Evolutionary conservation across 345 rosid species (phyloP).

Genomic region (Eucalyptus grandis): DNA sequence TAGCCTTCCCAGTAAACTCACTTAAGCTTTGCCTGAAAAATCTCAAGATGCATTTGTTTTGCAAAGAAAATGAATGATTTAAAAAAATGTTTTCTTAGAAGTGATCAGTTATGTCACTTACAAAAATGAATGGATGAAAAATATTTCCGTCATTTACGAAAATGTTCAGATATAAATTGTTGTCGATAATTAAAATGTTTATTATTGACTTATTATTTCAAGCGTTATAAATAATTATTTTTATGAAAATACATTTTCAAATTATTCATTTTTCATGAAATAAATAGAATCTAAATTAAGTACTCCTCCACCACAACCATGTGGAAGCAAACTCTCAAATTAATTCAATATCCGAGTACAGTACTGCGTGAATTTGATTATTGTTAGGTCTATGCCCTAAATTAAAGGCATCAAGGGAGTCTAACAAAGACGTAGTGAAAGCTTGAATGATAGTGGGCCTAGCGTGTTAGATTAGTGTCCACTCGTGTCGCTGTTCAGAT

Average conservation of each 20-base stretch:
- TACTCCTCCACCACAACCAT: background rate
- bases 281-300: background rate
- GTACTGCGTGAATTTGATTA: background rate
- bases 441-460: background rate
- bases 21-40: background rate
- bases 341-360: background rate
- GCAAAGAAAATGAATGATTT: background rate
- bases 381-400: background rate
- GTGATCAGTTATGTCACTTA: background rate
- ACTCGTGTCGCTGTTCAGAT: background rate
- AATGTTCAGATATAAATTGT: background rate
- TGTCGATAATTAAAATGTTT: background rate
- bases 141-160: rapidly evolving
- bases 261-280: background rate
- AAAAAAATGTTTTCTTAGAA: background rate
- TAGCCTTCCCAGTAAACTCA: background rate
- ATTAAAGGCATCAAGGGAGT: background rate
- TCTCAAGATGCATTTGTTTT: background rate
- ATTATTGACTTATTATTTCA: background rate
- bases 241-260: background rate
- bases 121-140: background rate
- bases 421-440: background rate
- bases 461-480: background rate
- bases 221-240: background rate
- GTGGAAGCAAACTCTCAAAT: background rate